A percentile compares a stretch with the other conserved stretches of the same genome.
Evolutionary conservation across 2,329 filamentous ascomycete genomes (phyloP).

Genomic region (Claviceps maximensis): DNA sequence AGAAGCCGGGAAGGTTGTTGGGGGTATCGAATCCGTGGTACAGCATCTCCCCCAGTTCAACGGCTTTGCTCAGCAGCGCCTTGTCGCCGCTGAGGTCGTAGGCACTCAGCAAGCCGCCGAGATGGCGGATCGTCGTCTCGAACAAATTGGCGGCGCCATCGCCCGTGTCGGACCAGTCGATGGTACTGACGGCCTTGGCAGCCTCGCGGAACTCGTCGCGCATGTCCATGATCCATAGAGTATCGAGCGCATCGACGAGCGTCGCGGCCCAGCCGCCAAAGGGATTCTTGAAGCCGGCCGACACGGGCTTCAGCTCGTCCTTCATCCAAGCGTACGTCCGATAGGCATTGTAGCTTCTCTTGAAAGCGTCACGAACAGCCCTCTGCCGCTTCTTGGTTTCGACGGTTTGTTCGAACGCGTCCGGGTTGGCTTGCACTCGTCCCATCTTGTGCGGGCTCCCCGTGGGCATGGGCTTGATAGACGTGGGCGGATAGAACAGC

Average conservation of each 20-base stretch:
- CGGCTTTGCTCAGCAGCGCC: constrained; percentile 33
- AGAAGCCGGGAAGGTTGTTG: constrained; percentile 35
- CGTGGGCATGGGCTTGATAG: constrained; percentile 19
- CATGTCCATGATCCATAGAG: constrained; percentile 49
- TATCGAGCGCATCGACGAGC: constrained; percentile 47
- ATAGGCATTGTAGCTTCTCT: constrained; percentile 37
- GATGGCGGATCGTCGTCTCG: constrained; percentile 35
- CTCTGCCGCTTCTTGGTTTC: constrained; percentile 18
- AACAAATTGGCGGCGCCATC: constrained; percentile 33
- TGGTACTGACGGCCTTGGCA: constrained; percentile 29
- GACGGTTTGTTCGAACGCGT: constrained; percentile 10
- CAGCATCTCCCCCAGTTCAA: constrained; percentile 41
- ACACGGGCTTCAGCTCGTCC: constrained; percentile 39
- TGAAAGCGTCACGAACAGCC: constrained; percentile 28
- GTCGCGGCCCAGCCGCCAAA: constrained; percentile 47
- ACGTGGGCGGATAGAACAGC: constrained; percentile 17
- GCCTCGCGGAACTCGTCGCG: constrained; percentile 43
- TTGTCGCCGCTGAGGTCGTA: constrained; percentile 35
- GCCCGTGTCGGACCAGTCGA: constrained; percentile 38
- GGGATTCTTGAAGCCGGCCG: constrained; percentile 29
- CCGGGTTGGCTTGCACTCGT: constrained; percentile 16
- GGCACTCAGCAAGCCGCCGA: constrained; percentile 37
- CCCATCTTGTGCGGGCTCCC: constrained; percentile 15
- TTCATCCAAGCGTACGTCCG: constrained; percentile 36
- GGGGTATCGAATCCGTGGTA: constrained; percentile 42